Conservation (phyloP, 2,329 filamentous ascomycete species). For the Paracoccidioides lutzii region DNA sequence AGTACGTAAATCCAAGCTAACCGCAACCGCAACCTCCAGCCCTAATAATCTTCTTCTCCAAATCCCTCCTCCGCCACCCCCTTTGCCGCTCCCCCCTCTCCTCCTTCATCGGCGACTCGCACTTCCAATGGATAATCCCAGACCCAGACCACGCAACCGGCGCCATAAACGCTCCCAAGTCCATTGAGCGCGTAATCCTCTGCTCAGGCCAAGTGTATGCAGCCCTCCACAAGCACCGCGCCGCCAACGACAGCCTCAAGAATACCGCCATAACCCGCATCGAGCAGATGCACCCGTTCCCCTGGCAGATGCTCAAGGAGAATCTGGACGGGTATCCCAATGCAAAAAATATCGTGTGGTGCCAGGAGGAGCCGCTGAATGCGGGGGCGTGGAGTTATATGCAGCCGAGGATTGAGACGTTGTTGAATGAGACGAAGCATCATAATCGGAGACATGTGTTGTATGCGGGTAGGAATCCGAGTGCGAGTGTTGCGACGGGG, state of each 20-base stretch:
- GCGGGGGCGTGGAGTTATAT: constrained; percentile 93
- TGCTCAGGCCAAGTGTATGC: constrained; percentile 93
- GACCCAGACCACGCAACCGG: constrained; percentile 72
- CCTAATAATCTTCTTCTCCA: constrained; percentile 95
- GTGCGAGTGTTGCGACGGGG: constrained; percentile 86
- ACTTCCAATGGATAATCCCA: constrained; percentile 93
- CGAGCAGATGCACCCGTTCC: constrained; percentile 98
- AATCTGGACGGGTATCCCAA: constrained; percentile 97
- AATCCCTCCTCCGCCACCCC: constrained; percentile 88
- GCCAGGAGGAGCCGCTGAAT: constrained; percentile 94
- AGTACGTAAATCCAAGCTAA: constrained; percentile 10
- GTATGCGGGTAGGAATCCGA: constrained; percentile 90
- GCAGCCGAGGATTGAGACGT: constrained; percentile 93
- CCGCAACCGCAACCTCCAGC: constrained; percentile 37
- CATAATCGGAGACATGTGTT: constrained; percentile 90
- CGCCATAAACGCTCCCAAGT: constrained; percentile 61
- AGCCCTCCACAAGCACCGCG: constrained; percentile 79
- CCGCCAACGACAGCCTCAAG: constrained; percentile 63
- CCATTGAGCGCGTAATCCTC: constrained; percentile 88
- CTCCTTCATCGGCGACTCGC: constrained; percentile 78
- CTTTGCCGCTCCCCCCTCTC: constrained; percentile 79
- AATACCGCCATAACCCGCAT: constrained; percentile 89
- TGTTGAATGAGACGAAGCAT: constrained; percentile 83
- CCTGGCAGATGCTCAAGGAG: constrained; percentile 91
- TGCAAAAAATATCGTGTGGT: constrained; percentile 94